These are phyloP conservation scores for Trypanosoma vivax DNA, from an alignment of 208 protist species.

Conservation along the genomic window DNA sequence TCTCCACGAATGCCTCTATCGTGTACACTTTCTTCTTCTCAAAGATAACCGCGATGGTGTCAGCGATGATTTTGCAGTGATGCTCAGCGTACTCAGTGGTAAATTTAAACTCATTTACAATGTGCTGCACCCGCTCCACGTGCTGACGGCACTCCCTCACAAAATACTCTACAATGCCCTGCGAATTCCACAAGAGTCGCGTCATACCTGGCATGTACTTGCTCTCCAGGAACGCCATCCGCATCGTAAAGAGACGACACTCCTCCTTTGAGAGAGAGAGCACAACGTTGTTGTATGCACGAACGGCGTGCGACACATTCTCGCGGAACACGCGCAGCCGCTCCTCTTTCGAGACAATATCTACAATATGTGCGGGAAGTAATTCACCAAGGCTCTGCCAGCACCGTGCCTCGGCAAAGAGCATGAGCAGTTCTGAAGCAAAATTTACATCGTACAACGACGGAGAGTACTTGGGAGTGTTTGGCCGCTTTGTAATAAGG, in stretches of 20 bases:
- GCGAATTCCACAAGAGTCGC: slow-evolving; percentile 93
- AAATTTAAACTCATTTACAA: slow-evolving; percentile 94
- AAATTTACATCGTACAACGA: slow-evolving; percentile 93
- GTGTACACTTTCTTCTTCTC: slow-evolving; percentile 93
- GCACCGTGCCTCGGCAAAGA: slow-evolving; percentile 94
- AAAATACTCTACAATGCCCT: slow-evolving; percentile 94
- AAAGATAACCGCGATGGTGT: slow-evolving; percentile 92
- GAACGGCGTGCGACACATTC: slow-evolving; percentile 92
- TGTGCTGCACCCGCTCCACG: slow-evolving; percentile 68
- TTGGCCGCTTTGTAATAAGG: slow-evolving; percentile 65
- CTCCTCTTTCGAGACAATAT: slow-evolving; percentile 89
- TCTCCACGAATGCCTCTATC: slow-evolving; percentile 76
- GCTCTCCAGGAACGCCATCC: slow-evolving; percentile 88
- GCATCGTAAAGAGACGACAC: slow-evolving; percentile 91
- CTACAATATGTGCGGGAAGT: slow-evolving; percentile 74
- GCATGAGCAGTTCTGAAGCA: slow-evolving; percentile 81
- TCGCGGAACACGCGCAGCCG: slow-evolving; percentile 93
- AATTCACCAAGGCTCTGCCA: slow-evolving; percentile 87
- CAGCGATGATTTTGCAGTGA: slow-evolving; percentile 86
- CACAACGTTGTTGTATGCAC: slow-evolving; percentile 95
- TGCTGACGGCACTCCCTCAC: slow-evolving; percentile 89
- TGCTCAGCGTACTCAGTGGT: slow-evolving; percentile 79
- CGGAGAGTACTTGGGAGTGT: slow-evolving; percentile 38
- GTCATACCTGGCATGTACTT: slow-evolving; percentile 90
- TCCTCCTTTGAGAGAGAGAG: slow-evolving; percentile 84